Conservation (phyloP, 2,329 filamentous ascomycete genomes). For the Scytalidium sp. region DNA sequence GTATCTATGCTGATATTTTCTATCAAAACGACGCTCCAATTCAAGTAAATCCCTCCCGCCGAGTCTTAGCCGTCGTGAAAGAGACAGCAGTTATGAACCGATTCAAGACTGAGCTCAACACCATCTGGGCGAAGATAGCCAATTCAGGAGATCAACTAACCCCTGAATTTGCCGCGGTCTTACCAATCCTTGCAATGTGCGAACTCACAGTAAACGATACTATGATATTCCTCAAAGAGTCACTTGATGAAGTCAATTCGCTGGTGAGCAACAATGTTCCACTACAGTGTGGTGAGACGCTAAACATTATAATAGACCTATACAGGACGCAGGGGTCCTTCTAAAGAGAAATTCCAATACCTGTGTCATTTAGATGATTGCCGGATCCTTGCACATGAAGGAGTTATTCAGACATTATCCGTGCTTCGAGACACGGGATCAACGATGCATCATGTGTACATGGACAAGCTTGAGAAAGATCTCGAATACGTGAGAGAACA, state of each 20-base stretch:
- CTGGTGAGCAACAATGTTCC: slow-evolving; percentile 5
- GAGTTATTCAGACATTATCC: slow-evolving; percentile 4
- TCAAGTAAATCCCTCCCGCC: slow-evolving; percentile 3
- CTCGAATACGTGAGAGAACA: slow-evolving; percentile 7
- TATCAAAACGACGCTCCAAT: slow-evolving; percentile 10
- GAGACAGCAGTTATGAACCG: neutral
- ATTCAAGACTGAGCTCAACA: neutral
- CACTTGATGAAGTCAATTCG: slow-evolving; percentile 8
- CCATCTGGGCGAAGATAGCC: slow-evolving; percentile 5
- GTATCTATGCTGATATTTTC: slow-evolving; percentile 10
- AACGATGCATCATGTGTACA: slow-evolving; percentile 1
- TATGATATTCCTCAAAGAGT: slow-evolving; percentile 7
- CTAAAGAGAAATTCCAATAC: slow-evolving; percentile 7
- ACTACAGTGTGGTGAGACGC: neutral
- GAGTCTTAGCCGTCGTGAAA: slow-evolving; percentile 9
- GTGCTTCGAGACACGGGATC: slow-evolving; percentile 2
- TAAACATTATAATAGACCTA: slow-evolving; percentile 1
- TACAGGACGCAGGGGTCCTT: slow-evolving; percentile 3
- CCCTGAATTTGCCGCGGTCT: slow-evolving; percentile 4
- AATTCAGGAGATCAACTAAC: slow-evolving; percentile 9
- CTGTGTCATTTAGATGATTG: slow-evolving; percentile 10
- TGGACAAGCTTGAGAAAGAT: slow-evolving; percentile 2
- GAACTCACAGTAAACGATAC: slow-evolving; percentile 9
- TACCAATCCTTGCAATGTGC: slow-evolving; percentile 9
- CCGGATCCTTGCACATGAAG: slow-evolving; percentile 2